Percentiles rank a stretch among this genome's conserved stretches.
Conservation (phyloP, 2,329 filamentous ascomycete genomes). For the Verruconis gallopava region DNA sequence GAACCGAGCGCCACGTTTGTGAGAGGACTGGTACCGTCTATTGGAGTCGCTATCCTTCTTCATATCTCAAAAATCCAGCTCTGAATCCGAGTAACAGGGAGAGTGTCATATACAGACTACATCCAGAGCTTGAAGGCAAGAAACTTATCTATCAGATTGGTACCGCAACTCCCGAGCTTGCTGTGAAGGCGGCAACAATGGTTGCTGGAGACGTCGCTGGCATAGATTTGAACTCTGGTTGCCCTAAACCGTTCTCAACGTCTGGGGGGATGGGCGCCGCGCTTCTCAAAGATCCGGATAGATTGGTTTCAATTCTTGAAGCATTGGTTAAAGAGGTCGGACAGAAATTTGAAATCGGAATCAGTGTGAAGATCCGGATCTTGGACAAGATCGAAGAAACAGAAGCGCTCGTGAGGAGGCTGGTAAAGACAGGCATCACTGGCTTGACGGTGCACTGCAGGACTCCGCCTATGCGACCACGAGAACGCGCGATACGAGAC, state of each 20-base stretch:
- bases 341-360: conserved; percentile 70
- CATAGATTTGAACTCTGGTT: conserved; percentile 97
- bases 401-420: conserved; percentile 58
- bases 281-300: conserved; percentile 72
- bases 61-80: conserved; percentile 48
- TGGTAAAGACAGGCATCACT: conserved; percentile 81
- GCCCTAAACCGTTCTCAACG: conserved; percentile 92
- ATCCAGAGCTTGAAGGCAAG: conserved; percentile 61
- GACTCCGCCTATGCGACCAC: conserved; percentile 86
- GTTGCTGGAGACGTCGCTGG: conserved; percentile 81
- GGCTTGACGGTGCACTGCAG: conserved; percentile 90
- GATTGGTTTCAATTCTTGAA: conserved; percentile 68
- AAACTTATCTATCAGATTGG: conserved; percentile 86
- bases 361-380: conserved; percentile 92
- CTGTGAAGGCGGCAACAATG: conserved; percentile 71
- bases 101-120: conserved; percentile 71
- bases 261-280: conserved; percentile 92
- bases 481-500: conserved; percentile 73
- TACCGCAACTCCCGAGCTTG: conserved; percentile 67
- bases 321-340: conserved; percentile 69
- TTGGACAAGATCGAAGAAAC: conserved; percentile 67
- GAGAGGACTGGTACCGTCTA: conserved; percentile 67
- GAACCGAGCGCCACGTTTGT: conserved; percentile 67
- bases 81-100: conserved; percentile 38
- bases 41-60: conserved; percentile 64